Evolutionary conservation across 2,329 filamentous ascomycete genomes (phyloP), one percentile per base, ranked within the genome.

Genomic region (Zopfia rhizophila): DNA sequence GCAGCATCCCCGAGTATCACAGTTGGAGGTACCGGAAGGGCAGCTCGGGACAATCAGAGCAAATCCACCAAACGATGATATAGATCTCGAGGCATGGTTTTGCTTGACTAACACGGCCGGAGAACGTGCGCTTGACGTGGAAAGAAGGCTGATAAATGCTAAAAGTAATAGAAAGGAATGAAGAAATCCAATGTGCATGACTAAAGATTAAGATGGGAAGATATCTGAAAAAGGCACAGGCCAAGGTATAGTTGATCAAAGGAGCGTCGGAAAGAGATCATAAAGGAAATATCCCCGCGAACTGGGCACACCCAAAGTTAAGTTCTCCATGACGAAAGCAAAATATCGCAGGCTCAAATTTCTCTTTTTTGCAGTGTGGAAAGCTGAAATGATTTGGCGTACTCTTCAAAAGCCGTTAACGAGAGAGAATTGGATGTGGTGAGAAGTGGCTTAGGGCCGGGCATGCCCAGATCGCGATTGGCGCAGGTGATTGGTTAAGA

Each of bases 401-500:
- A n/a, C n/a, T n/a, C n/a, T n/a, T n/a, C n/a, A n/a, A n/a, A n/a
- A n/a, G n/a, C n/a, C n/a, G n/a, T n/a, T n/a, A n/a, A n/a, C n/a
- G n/a, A n/a, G n/a, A n/a, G n/a, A n/a, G n/a, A n/a, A n/a, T 14
- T 41, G 17, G 28, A 14, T 32, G 28, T 24, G 12, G n/a, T 18
- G 7, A 21, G 16, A 11, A 11, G 24, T 30, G 37, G 38, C 28
- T 17, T 41, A 32, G 18, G 25, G 38, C 38, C 32, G 37, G 27
- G 25, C 17, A 18, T 14, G 16, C 11, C 6, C 11, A 13, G 6
- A 23, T n/a, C 6, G 5, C n/a, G 18, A n/a, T 32, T 22, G 5
- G 3, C 2, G 27, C 12, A 7, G 16, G 6, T 41, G 38, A 41
- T 41, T 41, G 38, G 38, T 11, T 32, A 12, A 4, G 13, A 11